Evolutionary conservation across 140 eudicot species (phyloP).

Genomic region (Ambrosia hybrid): DNA sequence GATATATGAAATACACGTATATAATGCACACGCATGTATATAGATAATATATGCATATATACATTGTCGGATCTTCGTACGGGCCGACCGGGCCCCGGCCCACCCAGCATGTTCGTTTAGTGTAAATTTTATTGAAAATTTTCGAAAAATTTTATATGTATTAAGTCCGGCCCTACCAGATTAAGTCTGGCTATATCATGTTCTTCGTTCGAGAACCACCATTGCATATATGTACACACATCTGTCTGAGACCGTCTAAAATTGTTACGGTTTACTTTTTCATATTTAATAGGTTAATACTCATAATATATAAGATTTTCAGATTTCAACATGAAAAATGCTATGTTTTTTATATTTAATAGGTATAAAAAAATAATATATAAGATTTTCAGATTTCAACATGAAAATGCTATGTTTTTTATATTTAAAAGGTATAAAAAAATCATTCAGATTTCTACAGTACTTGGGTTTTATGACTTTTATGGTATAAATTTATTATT

Average conservation of each 20-base stretch:
- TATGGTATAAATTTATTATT: background rate
- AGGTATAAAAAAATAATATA: background rate
- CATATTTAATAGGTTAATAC: background rate
- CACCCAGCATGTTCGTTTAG: too few relatives aligned
- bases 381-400: background rate
- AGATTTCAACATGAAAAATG: too few relatives aligned
- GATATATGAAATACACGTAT: background rate
- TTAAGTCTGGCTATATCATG: too few relatives aligned
- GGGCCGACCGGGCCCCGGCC: too few relatives aligned
- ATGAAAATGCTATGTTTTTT: too few relatives aligned
- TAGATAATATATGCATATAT: background rate
- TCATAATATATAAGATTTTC: background rate
- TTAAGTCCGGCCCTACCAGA: too few relatives aligned
- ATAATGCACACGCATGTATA: background rate
- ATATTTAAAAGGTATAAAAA: too few relatives aligned
- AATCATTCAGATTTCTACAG: background rate
- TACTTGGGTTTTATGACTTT: background rate
- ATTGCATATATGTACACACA: background rate
- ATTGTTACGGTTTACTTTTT: background rate
- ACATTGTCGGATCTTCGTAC: too few relatives aligned
- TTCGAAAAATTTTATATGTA: too few relatives aligned
- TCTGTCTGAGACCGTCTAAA: background rate
- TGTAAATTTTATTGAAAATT: too few relatives aligned
- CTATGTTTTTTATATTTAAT: background rate
- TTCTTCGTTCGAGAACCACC: too few relatives aligned